Conservation (phyloP, 768 basidiomycete species). For the Amanita brunnescens region DNA sequence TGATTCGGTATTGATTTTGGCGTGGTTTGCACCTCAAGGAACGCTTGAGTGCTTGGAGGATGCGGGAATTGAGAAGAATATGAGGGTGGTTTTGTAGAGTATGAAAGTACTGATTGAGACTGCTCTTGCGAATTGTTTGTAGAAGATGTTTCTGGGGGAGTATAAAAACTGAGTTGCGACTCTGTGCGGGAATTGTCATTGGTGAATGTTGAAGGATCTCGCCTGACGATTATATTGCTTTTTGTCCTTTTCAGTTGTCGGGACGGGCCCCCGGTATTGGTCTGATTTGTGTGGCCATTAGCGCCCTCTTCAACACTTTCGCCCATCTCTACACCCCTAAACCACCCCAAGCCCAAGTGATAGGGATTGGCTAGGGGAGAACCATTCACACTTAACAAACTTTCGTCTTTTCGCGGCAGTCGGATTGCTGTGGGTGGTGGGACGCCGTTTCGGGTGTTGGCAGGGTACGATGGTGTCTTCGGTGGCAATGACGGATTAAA, state of each 20-base stretch:
- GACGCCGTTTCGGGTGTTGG: slow-evolving; percentile 12
- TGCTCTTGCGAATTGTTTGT: slow-evolving; percentile 36
- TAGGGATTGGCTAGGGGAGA: slow-evolving; percentile 78
- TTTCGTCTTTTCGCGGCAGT: slow-evolving; percentile 65
- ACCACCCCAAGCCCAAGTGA: slow-evolving; percentile 55
- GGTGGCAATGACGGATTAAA: slow-evolving; percentile 66
- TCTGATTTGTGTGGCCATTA: slow-evolving; percentile 16
- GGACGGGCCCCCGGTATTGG: slow-evolving; percentile 14
- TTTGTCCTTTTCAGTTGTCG: slow-evolving; percentile 38
- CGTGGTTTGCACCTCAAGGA: slow-evolving; percentile 18
- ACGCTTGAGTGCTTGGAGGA: slow-evolving; percentile 17
- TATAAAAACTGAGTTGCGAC: slow-evolving; percentile 43
- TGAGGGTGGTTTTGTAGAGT: slow-evolving; percentile 14
- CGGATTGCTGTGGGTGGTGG: slow-evolving; percentile 39
- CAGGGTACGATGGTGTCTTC: slow-evolving; percentile 47
- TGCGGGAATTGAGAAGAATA: slow-evolving; percentile 16
- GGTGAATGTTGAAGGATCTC: slow-evolving; percentile 41
- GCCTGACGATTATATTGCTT: slow-evolving; percentile 54
- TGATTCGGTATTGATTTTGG: slow-evolving; percentile 26
- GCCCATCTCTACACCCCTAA: slow-evolving; percentile 32
- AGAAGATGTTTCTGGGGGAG: slow-evolving; percentile 24
- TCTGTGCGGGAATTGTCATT: slow-evolving; percentile 36
- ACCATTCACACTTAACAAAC: slow-evolving; percentile 74
- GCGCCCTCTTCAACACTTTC: slow-evolving; percentile 26
- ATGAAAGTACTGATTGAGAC: slow-evolving; percentile 25